Base-by-base conservation (phyloP, 495 filamentous ascomycete species). In the Hypomontagnella submonticulosa region DNA sequence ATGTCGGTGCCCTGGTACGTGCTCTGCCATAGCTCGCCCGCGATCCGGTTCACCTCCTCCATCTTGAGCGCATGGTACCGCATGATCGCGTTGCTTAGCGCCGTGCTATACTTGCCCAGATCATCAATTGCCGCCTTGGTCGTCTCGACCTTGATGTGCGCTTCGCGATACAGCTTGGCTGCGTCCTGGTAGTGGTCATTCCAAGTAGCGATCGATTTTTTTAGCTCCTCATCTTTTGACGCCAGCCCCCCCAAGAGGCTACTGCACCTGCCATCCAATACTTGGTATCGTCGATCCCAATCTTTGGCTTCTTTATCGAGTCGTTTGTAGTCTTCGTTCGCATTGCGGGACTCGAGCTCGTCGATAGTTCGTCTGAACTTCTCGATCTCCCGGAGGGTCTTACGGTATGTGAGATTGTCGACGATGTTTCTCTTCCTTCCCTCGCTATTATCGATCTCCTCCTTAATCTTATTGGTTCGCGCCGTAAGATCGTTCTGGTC, bases 1-100 rank as follows among this genome's bases (percentile, higher is more conserved):
- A 99, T 92, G 73, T 99, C 95, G 3, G 94, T 97, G 62, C 95
- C 95, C 71, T 96, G 92, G 78, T 99, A 99, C 2, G 96, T 97
- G 72, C 85, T 88, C 77, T 92, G 91, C 95, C 95, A 99, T 16
- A 99, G 86, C 74, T 99, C 95, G 66, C 91, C 92, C 63, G 94
- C 84, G 72, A 97, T 97, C 50, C 88, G 84, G 73, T 99, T 99
- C 77, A 99, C 96, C 71, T 98, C 94, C 72, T 94, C 93, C 95
- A 99, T 99, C 81, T 98, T 99, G 55, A 96, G 76, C 16, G 87
- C 84, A 76, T 99, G 95, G 72, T 92, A 98, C 66, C 88, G 89
- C 93, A 99, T 97, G 75, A 99, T 95, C 54, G 96, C 95, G 64
- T 93, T 90, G 76, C 97, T 94, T 23, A 99, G 81, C 10, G 94